phyloP scores from a whole-genome alignment of 139 green algal genomes.

The Chlamydomonas incerta region DNA sequence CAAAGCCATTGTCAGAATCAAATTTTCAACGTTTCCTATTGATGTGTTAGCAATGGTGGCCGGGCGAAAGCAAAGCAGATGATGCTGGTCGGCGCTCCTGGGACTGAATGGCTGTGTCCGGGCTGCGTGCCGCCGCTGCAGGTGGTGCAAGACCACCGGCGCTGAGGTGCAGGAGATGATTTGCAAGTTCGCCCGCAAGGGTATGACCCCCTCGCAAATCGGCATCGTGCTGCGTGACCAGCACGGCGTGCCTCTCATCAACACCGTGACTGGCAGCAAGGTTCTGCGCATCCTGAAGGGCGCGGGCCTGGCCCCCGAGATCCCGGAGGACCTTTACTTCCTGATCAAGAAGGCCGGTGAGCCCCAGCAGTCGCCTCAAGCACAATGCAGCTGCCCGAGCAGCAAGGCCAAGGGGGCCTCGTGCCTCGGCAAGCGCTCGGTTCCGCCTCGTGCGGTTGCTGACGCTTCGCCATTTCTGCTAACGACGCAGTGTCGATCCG shows the following conservation, averaged over 20 bases:
- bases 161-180: constrained; percentile 88
- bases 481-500: constrained; percentile 87
- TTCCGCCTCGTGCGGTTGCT: constrained; percentile 32
- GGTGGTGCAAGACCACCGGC: constrained; percentile 69
- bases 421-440: constrained; percentile 36
- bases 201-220: constrained; percentile 97
- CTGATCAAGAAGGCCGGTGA: constrained; percentile 98
- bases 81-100: no score
- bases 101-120: not conserved
- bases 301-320: constrained; percentile 91
- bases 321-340: constrained; percentile 99
- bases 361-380: not conserved
- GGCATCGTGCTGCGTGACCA: constrained; percentile 96
- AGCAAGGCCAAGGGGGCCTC: constrained; percentile 21
- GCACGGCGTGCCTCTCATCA: constrained; percentile 92
- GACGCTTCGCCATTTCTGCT: constrained; percentile 24
- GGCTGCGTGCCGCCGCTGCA: not conserved
- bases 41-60: no score
- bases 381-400: not conserved
- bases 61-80: no score
- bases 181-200: constrained; percentile 98
- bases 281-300: constrained; percentile 98
- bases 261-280: constrained; percentile 93
- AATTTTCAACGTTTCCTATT: not conserved
- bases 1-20: no score